Evolutionary conservation across 306 rosid genomes (phyloP), one percentile per base, ranked within the genome.

Genomic region (Prosopis cineraria): DNA sequence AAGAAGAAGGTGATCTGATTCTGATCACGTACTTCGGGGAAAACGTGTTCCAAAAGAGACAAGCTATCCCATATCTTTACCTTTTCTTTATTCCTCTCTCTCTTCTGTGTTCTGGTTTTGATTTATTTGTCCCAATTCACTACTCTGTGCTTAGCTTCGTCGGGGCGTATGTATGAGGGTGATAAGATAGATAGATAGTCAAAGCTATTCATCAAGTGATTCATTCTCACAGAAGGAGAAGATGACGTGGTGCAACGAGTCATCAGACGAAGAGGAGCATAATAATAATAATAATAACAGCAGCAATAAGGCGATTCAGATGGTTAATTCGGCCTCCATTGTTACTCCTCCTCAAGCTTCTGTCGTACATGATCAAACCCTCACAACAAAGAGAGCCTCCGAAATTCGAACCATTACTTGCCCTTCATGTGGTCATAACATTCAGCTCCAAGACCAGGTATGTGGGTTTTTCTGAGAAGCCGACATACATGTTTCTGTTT

Each of bases 221-320:
- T 22, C 5, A 19, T 47, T 17, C 37, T 29, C 20, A 60, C 24
- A 62, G 40, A 27, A 1, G 7, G 29, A 27, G 12, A 78, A 78
- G 79, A 89, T 90, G 96, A 82, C 88, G 74, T 89, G 97, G 97
- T 88, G 92, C 87, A 89, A 88, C 68, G 89, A 87, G 44, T 79
- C 91, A 16, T 79, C 91, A 14, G 41, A 62, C 12, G 82, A 87
- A 71, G 88, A 90, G 2, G 88, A 88, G 79, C 29, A 7, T 7
- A 52, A 19, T 6, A 16, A 50, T 19, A 50, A 52, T 20, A 52
- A 20, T 52, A 52, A 9, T 22, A 9, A 52, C 20, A 52, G n/a
- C n/a, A n/a, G n/a, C n/a, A n/a, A 2, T 0, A 85, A 80, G 79
- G 80, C 70, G 3, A 60, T 69, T 47, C 84, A 65, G 68, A 65